phyloP scores from a whole-genome alignment of 495 filamentous ascomycete species.

The Aspergillus sclerotiicarbonarius region DNA sequence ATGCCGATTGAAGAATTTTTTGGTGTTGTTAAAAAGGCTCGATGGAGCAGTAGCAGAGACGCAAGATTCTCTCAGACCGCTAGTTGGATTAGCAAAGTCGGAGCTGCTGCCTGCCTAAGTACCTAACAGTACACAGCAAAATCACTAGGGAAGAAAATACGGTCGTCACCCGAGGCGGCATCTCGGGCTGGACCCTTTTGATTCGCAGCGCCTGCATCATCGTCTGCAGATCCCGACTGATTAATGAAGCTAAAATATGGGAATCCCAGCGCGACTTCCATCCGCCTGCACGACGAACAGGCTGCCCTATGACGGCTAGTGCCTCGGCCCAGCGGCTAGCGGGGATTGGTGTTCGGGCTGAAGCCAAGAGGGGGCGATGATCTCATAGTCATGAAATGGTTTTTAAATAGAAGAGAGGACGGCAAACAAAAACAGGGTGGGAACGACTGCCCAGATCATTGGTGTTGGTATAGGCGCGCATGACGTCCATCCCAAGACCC shows the following conservation, averaged over 20 bases:
- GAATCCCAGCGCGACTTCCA: background rate
- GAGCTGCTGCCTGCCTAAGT: background rate
- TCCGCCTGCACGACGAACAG: conserved; percentile 16
- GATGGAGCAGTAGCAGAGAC: background rate
- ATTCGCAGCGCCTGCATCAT: conserved; percentile 1
- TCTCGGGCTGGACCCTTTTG: background rate
- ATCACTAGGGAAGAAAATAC: background rate
- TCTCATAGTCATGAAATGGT: background rate
- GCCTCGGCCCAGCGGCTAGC: conserved; percentile 14
- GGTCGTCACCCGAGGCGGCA: conserved; percentile 1
- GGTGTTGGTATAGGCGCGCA: background rate
- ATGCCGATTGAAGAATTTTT: background rate
- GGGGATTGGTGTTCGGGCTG: conserved; percentile 1
- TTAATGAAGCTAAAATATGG: background rate
- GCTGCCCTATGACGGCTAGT: conserved; percentile 21
- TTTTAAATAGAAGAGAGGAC: background rate
- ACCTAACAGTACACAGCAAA: background rate
- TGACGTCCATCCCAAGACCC: too few relatives aligned
- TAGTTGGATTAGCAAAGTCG: background rate
- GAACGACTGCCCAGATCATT: background rate
- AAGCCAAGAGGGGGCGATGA: background rate
- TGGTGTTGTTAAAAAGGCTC: background rate
- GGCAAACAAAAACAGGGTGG: background rate
- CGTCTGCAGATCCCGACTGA: background rate
- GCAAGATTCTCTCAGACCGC: background rate